These are phyloP conservation scores for Mytilinidion resinicola DNA, from an alignment of 495 filamentous ascomycete genomes.

Conservation along the genomic window DNA sequence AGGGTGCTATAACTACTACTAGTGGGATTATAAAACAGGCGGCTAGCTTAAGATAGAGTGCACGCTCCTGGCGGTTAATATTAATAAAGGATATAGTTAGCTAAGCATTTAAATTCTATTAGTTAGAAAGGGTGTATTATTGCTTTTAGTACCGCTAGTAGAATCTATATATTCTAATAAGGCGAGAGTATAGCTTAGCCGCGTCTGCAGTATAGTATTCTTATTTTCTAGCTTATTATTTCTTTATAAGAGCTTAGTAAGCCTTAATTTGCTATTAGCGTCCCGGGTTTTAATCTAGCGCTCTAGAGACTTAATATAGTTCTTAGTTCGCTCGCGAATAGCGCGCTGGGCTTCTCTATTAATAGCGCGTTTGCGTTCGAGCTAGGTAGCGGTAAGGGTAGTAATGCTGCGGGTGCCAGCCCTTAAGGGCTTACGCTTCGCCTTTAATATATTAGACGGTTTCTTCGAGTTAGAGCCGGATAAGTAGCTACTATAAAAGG, in stretches of 20 bases:
- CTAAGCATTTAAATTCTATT: constrained; percentile 24
- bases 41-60: constrained; percentile 17
- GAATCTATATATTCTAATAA: constrained; percentile 18
- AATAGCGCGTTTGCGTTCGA: constrained; percentile 74
- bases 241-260: constrained; percentile 45
- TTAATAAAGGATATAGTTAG: constrained; percentile 20
- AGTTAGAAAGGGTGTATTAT: constrained; percentile 18
- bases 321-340: constrained; percentile 77
- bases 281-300: constrained; percentile 57
- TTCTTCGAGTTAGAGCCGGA: constrained; percentile 35
- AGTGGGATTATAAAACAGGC: constrained; percentile 18
- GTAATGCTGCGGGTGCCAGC: constrained; percentile 55
- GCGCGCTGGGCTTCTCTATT: constrained; percentile 83
- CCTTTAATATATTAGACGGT: constrained; percentile 5
- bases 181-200: constrained; percentile 28
- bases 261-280: constrained; percentile 30
- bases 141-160: constrained; percentile 15
- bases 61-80: constrained; percentile 12
- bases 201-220: constrained; percentile 33
- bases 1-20: constrained; percentile 20
- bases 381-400: constrained; percentile 51
- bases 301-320: constrained; percentile 72
- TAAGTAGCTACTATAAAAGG: constrained; percentile 30
- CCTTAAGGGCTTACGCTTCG: constrained; percentile 41
- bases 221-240: constrained; percentile 53